Base-by-base conservation (phyloP, 805 yeast species). In the Candida dendrica region DNA sequence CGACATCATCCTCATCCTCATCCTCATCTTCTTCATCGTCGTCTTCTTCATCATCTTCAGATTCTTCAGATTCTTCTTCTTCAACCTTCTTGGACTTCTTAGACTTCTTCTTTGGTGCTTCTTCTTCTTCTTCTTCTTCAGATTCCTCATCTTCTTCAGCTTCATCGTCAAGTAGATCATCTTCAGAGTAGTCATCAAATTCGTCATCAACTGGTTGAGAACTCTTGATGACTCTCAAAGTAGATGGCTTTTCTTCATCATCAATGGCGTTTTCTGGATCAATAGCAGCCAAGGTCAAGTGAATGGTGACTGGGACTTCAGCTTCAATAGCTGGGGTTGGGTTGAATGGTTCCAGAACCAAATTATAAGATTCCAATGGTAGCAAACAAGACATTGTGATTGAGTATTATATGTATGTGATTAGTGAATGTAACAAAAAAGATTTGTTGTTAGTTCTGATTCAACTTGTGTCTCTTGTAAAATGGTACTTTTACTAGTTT, bases 221-320 rank as follows among this genome's bases (percentile, higher is more conserved):
- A 9, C 54, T 46, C 77, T 87, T 89, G 62, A 91, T 75, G 59
- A 91, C 75, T 71, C 95, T 84, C 60, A 93, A 75, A 55, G 96
- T 88, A 27, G 95, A 81, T 51, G 98, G 97, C 54, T 76, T 81
- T 51, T 74, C 79, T 56, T 79, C 78, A 49, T 81, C 89, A 56
- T 88, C 96, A 53, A 77, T 79, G 26, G 95, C 74, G 37, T 65
- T 58, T 58, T 81, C 85, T 48, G 96, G 95, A 68, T 91, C 96
- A 57, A 93, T 74, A 46, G 98, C 95, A 49, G 96, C 98, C 77
- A 91, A 75, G 41, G 98, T 90, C 57, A 91, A 64, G 67, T 95
- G 85, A 53, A 91, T 79, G 47, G 97, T 83, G 52, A 86, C 84
- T 40, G 97, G 96, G 63, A 80, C 81, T 46, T 84, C 95, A 46